Base-by-base conservation (phyloP, 768 basidiomycete species). In the Leccinum pellstonianum region DNA sequence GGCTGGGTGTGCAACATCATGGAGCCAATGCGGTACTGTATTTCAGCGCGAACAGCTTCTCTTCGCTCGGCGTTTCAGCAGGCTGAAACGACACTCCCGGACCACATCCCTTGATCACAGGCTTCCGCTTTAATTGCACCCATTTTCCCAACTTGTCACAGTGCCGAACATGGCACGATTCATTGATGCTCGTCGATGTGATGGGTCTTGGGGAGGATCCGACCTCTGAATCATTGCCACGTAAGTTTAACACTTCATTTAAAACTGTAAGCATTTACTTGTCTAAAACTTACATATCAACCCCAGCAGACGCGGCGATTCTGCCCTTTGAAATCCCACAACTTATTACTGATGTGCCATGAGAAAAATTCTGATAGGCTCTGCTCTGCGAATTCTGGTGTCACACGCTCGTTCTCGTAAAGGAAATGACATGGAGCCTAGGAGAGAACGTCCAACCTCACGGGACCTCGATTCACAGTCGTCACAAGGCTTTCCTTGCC, bases 401-500 rank as follows among this genome's bases (percentile, higher is more conserved):
- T 43, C n/a, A 43, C n/a, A 15, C 14, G 12, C 37, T 27, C 17
- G 15, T 9, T 11, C 37, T 25, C 51, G n/a, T 35, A 14, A 23
- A 9, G 27, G 52, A 10, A 21, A 27, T 55, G 27, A 4, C 52
- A 37, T 12, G 56, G 23, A 8, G 15, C 23, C 3, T 4, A 31
- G 35, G 35, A 11, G n/a, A 52, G 49, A 48, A 52, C 17, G 2
- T 49, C 15, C 48, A 27, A 15, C 21, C n/a, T 31, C 23, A n/a
- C 57, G 51, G n/a, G 17, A 23, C n/a, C 19, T 43, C n/a, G 10
- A 43, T 25, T 43, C 58, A 23, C 19, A 41, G 25, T 25, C 25
- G 25, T 25, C 25, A 25, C 25, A 19, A 29, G n/a, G 64, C 3
- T 75, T 75, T 19, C 69, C 80, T 64, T 81, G 79, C n/a, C 78